A percentile compares a stretch with the other conserved stretches of the same genome.
phyloP scores from a whole-genome alignment of 1,139 yeast genomes.

The Diutina mesorugosa region DNA sequence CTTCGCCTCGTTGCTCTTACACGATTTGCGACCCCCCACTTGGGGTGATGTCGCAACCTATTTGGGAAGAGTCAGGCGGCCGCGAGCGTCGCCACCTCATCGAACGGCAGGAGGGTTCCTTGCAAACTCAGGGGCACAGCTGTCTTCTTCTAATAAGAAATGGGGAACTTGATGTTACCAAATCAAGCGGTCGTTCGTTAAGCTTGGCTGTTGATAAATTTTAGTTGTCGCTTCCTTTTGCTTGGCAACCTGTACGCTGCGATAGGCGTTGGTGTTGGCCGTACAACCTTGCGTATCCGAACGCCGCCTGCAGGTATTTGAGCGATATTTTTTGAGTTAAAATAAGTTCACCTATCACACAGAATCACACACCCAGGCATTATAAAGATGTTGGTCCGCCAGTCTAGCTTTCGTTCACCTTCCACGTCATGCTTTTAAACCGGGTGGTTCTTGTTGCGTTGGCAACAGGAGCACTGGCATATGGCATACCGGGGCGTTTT shows the following conservation, averaged over 20 bases:
- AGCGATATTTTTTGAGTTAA: neutral
- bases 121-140: neutral
- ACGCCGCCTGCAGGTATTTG: neutral
- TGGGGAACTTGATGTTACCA: no score
- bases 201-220: no score
- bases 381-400: neutral
- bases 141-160: neutral
- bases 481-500: neutral
- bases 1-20: neutral
- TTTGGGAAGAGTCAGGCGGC: neutral
- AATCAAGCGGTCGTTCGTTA: no score
- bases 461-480: neutral
- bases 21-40: neutral
- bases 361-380: neutral
- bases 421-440: neutral
- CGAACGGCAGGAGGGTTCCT: neutral
- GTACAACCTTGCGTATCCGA: neutral
- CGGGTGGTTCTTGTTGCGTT: neutral
- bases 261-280: neutral
- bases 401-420: neutral
- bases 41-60: neutral
- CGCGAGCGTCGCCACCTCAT: neutral
- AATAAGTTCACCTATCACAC: neutral
- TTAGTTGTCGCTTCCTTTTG: neutral
- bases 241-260: neutral